Evolutionary conservation across 2,329 filamentous ascomycete species (phyloP).

Genomic region (Pseudogymnoascus destructans): DNA sequence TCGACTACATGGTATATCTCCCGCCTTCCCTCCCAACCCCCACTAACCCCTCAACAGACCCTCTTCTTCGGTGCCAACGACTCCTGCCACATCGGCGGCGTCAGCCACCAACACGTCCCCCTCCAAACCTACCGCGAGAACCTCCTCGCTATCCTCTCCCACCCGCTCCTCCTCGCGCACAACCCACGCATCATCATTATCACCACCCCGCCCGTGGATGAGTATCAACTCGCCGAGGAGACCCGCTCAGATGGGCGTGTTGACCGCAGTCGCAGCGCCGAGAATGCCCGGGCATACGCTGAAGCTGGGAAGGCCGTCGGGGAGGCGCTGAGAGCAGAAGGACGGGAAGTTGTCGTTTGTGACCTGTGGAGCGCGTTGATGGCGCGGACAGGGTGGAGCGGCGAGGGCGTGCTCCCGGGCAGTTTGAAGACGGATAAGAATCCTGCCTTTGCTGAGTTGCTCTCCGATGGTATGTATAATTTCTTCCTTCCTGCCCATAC

Average conservation of each 20-base stretch:
- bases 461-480: slow-evolving; percentile 20
- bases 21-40: neutral
- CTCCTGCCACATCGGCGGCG: slow-evolving; percentile 51
- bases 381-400: slow-evolving; percentile 44
- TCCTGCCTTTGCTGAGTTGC: neutral
- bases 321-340: slow-evolving; percentile 29
- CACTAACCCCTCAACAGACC: slow-evolving; percentile 17
- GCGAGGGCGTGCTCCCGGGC: slow-evolving; percentile 35
- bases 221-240: slow-evolving; percentile 41
- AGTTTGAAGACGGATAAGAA: neutral
- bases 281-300: slow-evolving; percentile 38
- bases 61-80: slow-evolving; percentile 89
- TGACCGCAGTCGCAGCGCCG: slow-evolving; percentile 32
- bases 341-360: slow-evolving; percentile 43
- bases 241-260: slow-evolving; percentile 34
- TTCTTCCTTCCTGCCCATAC: neutral
- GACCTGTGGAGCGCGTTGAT: slow-evolving; percentile 75
- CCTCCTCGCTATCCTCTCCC: slow-evolving; percentile 55
- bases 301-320: slow-evolving; percentile 52
- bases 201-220: slow-evolving; percentile 71
- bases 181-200: slow-evolving; percentile 62
- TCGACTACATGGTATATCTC: slow-evolving; percentile 52
- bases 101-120: slow-evolving; percentile 61
- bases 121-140: slow-evolving; percentile 52
- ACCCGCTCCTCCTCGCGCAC: slow-evolving; percentile 57